Conservation (phyloP, 1,284 basidiomycete genomes). For the Malassezia furfur region DNA sequence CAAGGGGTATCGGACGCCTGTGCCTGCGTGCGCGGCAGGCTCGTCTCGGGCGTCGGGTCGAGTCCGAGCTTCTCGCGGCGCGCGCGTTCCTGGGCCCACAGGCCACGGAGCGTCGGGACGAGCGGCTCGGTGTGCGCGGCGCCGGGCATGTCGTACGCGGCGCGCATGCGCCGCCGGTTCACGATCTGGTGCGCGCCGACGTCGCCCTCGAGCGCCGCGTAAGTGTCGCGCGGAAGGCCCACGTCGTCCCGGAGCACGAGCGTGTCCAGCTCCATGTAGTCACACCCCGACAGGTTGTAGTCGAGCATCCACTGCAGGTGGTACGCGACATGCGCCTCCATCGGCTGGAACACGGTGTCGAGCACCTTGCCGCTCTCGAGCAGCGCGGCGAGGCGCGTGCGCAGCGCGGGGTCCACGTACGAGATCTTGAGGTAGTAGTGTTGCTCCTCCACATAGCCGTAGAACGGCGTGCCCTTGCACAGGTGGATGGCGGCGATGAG, state of each 20-base stretch:
- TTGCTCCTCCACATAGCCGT: constrained; percentile 81
- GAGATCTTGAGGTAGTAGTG: constrained; percentile 81
- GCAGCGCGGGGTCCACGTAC: constrained; percentile 55
- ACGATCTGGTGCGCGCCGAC: constrained; percentile 69
- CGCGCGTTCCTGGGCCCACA: constrained; percentile 80
- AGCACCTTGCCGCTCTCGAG: constrained; percentile 36
- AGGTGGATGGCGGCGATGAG: constrained; percentile 57
- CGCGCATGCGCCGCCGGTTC: constrained; percentile 62
- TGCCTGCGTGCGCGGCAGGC: background rate
- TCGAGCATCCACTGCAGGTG: constrained; percentile 89
- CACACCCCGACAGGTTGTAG: constrained; percentile 89
- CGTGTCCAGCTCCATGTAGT: constrained; percentile 62
- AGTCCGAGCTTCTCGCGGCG: constrained; percentile 1
- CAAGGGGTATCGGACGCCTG: constrained; percentile 1
- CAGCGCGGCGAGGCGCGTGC: constrained; percentile 31
- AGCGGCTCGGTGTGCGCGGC: background rate
- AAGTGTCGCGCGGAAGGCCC: constrained; percentile 52
- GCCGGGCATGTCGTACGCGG: constrained; percentile 52
- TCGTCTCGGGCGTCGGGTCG: constrained; percentile 7
- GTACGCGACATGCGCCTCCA: constrained; percentile 79
- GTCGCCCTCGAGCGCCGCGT: constrained; percentile 75
- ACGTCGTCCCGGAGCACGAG: constrained; percentile 50
- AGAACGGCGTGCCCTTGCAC: constrained; percentile 90
- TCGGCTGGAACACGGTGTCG: constrained; percentile 59
- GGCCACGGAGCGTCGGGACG: constrained; percentile 76